phyloP scores from a whole-genome alignment of 2,329 filamentous ascomycete species.

The Fusarium zealandicum region DNA sequence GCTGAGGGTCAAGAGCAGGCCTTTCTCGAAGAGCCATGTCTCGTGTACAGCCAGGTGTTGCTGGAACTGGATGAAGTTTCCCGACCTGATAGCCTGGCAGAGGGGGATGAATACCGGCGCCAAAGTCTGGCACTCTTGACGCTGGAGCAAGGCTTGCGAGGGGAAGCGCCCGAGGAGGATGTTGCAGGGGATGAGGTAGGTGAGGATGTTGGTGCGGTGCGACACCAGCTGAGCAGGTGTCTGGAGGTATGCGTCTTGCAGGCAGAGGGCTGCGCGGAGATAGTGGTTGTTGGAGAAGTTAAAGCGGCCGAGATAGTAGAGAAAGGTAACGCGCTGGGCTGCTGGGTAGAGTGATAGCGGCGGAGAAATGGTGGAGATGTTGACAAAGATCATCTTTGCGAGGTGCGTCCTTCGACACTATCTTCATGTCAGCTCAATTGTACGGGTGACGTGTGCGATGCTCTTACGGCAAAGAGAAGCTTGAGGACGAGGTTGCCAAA shows the following conservation, averaged over 20 bases:
- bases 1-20: constrained; percentile 76
- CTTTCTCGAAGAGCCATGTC: constrained; percentile 77
- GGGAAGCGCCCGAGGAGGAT: constrained; percentile 87
- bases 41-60: constrained; percentile 69
- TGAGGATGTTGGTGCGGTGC: constrained; percentile 81
- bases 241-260: constrained; percentile 83
- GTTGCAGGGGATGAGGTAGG: constrained; percentile 83
- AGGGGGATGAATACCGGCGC: constrained; percentile 74
- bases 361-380: constrained; percentile 83
- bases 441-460: not conserved
- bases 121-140: constrained; percentile 68
- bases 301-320: constrained; percentile 93
- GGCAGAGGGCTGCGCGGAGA: constrained; percentile 74
- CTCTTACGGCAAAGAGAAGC: constrained; percentile 78
- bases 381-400: constrained; percentile 87
- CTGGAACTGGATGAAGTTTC: constrained; percentile 78
- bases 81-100: constrained; percentile 73
- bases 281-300: constrained; percentile 87
- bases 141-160: constrained; percentile 67
- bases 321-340: constrained; percentile 86
- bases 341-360: constrained; percentile 83
- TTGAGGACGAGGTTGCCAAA: constrained; percentile 92
- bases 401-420: constrained; percentile 82
- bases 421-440: constrained; percentile 1
- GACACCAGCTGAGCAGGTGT: constrained; percentile 66